Evolutionary conservation across 1,284 basidiomycete species (phyloP), one percentile per base, ranked within the genome.

Genomic region (Veloporphyrellus conicus): DNA sequence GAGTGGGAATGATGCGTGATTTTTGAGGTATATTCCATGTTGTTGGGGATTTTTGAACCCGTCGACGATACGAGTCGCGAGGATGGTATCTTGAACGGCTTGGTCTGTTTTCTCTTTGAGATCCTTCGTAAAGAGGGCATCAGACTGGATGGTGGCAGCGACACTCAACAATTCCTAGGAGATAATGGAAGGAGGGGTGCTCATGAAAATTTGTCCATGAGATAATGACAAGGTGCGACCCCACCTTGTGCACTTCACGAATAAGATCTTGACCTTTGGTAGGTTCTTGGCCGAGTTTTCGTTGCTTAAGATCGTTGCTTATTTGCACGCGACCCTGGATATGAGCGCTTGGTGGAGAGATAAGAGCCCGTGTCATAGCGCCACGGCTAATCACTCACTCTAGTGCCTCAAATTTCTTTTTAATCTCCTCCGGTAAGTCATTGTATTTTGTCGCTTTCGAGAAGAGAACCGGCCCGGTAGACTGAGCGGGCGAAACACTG

Each of bases 361-460:
- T 51, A 6, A 54, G 43, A 11, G 9, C 22, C 19, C 12, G 19
- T 12, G 6, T n/a, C 8, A 14, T 14, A 14, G 2, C 22, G 20
- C 19, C 3, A 8, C 6, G 3, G 4, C 10, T 12, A 9, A 45
- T 25, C 19, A 52, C 49, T 43, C 56, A 91, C 89, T 92, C 88
- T 42, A 91, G 76, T 32, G 69, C 65, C 60, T 91, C 89, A 20
- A 91, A 73, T 6, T 68, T 71, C 52, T 68, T 80, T 64, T 81
- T 84, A 32, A 82, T 55, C 2, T 78, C 73, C 45, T 91, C 88
- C 0, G 87, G 82, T 15, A 91, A 66, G 60, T 92, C 89, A 43
- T 92, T 90, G 65, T 90, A 92, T 62, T 88, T 90, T 0, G 87
- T 88, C 0, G 80, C 77, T 62, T 82, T 87, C 15, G 76, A 79